Evolutionary conservation across 768 basidiomycete species (phyloP), one percentile per base, ranked within the genome.

Genomic region (Phaeolepiota aurea): DNA sequence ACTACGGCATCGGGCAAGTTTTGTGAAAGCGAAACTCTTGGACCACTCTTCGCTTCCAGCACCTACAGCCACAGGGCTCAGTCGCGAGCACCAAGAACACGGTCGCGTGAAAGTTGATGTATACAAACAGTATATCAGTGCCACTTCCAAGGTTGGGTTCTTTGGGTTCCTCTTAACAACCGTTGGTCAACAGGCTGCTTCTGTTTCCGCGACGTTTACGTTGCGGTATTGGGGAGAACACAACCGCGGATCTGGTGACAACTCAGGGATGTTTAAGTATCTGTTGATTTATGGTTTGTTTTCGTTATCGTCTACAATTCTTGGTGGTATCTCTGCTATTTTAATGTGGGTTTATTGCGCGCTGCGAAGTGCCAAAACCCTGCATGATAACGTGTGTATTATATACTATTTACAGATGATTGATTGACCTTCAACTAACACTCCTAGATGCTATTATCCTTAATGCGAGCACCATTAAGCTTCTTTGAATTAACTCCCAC

Each of bases 401-500:
- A 33, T 39, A 19, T 16, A 25, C 31, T 2, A 41, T 7, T 28
- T 28, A 7, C n/a, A n/a, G 25, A 7, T 28, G 25, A 28, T n/a
- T 28, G 25, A n/a, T n/a, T n/a, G 25, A n/a, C 7, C 25, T 28
- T n/a, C 7, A 7, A 7, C n/a, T 42, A 13, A 34, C 19, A 5
- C 38, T 13, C 28, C 13, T 45, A 87, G 84, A 88, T 89, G 85
- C 61, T 90, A 50, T 53, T 74, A 35, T 75, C 89, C 2, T 71
- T 98, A 22, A 78, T 98, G 68, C 75, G 74, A 18, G 83, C 88
- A 0, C 90, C 90, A 0, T 58, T 93, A 49, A 79, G 76, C 49
- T 97, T 89, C 67, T 98, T 96, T 55, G 93, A 96, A 58, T 61
- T 72, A 40, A 96, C 91, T 0, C 93, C 91, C 1, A 81, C 76